A percentile compares a stretch with the other conserved stretches of the same genome.
Evolutionary conservation across 371 early-diverging fungal genomes (phyloP).

Genomic region (Mucor circinelloides): DNA sequence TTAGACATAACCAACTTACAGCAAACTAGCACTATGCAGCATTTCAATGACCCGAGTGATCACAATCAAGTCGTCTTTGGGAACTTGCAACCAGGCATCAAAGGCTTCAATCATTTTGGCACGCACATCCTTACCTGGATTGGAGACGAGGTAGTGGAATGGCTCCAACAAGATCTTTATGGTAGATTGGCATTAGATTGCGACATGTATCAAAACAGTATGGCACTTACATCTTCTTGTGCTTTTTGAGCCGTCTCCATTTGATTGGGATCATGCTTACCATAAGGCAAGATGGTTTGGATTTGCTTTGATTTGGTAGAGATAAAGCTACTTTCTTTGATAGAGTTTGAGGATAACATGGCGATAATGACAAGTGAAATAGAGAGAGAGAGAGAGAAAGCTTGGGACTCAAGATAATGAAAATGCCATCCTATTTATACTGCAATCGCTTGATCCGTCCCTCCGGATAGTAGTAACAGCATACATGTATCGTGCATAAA

Average conservation of each 20-base stretch:
- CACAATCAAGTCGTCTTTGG: constrained; percentile 63
- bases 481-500: constrained; percentile 1
- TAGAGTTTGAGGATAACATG: constrained; percentile 4
- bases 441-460: background rate
- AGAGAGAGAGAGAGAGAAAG: background rate
- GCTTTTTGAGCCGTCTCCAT: constrained; percentile 9
- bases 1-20: constrained; percentile 57
- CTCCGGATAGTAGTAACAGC: background rate
- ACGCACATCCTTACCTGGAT: constrained; percentile 94
- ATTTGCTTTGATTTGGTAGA: constrained; percentile 12
- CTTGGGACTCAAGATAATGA: background rate
- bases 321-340: constrained; percentile 10
- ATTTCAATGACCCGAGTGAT: constrained; percentile 89
- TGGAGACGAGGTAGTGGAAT: constrained; percentile 76
- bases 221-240: constrained; percentile 19
- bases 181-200: background rate
- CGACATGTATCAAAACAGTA: background rate
- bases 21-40: constrained; percentile 93
- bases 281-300: constrained; percentile 14
- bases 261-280: constrained; percentile 12
- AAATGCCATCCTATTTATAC: background rate
- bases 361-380: background rate
- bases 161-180: constrained; percentile 76
- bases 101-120: constrained; percentile 89
- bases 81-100: constrained; percentile 85